Evolutionary conservation across 2,329 filamentous ascomycete species (phyloP), one percentile per base, ranked within the genome.

Genomic region (Coniochaeta sp.): DNA sequence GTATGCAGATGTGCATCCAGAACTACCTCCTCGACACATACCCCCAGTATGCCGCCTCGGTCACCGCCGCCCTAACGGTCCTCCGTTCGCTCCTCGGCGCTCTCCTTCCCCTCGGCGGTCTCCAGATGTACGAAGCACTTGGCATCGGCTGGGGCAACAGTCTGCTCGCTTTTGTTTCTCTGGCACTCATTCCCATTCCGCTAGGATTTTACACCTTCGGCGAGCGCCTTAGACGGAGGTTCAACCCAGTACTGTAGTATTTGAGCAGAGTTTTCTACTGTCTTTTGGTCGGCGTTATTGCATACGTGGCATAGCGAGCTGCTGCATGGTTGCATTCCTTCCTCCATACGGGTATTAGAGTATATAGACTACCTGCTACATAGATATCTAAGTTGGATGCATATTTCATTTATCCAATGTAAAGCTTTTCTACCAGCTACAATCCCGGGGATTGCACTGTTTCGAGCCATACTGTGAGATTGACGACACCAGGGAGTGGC

Each of bases 11-110:
- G 70, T 72, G 81, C 34, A 79, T 83, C 50, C 81, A 85, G 58
- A 85, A 83, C 3, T 89, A 89, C 65, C 76, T 88, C 1, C 80
- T 89, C 17, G 84, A 88, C 58, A 80, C 80, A 1, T 77, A 74
- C 59, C 70, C 70, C 5, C 63, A 59, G 1, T 73, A 73, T 36
- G 75, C 76, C 1, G 77, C 76, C 0, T 77, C 74, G 1, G 73
- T 72, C 17, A 72, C 74, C 1, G 75, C 74, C 6, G 76, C 76
- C 1, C 66, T 73, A 54, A 67, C 72, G 1, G 71, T 78, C 1
- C 65, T 76, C 4, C 71, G 76, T 1, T 74, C 71, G 0, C 63
- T 77, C 0, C 66, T 71, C 14, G 75, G 75, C 1, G 73, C 75
- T 0, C 67, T 76, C 0, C 67, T 78, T 4, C 74, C 76, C 2